These are phyloP conservation scores for Phytophthora uliginosa DNA, from an alignment of 352 stramenopile species.

Conservation along the genomic window DNA sequence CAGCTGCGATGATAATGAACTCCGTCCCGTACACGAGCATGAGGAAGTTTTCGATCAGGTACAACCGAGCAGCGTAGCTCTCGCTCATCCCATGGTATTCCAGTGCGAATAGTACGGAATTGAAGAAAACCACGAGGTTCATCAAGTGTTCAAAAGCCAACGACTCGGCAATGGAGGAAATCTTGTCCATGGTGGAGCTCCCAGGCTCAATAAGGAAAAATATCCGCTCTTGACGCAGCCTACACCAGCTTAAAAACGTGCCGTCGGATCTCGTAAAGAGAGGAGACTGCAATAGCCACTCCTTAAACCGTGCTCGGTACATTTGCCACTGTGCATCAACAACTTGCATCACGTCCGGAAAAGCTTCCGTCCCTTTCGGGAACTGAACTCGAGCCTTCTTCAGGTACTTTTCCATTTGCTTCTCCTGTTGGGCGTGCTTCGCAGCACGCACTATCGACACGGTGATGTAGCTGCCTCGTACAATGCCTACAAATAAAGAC, in stretches of 20 bases:
- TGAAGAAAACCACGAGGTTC: slow-evolving; percentile 80
- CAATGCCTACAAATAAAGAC: slow-evolving; percentile 84
- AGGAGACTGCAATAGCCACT: slow-evolving; percentile 51
- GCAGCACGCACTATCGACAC: slow-evolving; percentile 61
- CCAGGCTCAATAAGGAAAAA: slow-evolving; percentile 74
- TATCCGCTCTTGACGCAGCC: slow-evolving; percentile 65
- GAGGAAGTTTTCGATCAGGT: slow-evolving; percentile 72
- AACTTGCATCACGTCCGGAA: slow-evolving; percentile 70
- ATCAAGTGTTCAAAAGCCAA: slow-evolving; percentile 81
- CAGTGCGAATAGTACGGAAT: slow-evolving; percentile 80
- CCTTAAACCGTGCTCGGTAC: slow-evolving; percentile 22
- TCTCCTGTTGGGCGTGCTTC: slow-evolving; percentile 40
- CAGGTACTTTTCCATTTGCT: slow-evolving; percentile 48
- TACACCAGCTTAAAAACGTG: slow-evolving; percentile 67
- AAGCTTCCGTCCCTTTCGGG: slow-evolving; percentile 61
- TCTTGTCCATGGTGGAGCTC: slow-evolving; percentile 57
- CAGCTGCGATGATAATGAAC: slow-evolving; percentile 71
- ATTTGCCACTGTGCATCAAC: slow-evolving; percentile 48
- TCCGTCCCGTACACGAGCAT: slow-evolving; percentile 80
- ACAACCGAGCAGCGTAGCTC: slow-evolving; percentile 65
- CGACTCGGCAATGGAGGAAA: slow-evolving; percentile 62
- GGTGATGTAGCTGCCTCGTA: slow-evolving; percentile 82
- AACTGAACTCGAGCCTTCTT: slow-evolving; percentile 66
- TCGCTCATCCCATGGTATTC: slow-evolving; percentile 81
- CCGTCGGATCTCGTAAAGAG: slow-evolving; percentile 68